Conservation (phyloP, 2,329 filamentous ascomycete genomes). For the Aureobasidium melanogenum region DNA sequence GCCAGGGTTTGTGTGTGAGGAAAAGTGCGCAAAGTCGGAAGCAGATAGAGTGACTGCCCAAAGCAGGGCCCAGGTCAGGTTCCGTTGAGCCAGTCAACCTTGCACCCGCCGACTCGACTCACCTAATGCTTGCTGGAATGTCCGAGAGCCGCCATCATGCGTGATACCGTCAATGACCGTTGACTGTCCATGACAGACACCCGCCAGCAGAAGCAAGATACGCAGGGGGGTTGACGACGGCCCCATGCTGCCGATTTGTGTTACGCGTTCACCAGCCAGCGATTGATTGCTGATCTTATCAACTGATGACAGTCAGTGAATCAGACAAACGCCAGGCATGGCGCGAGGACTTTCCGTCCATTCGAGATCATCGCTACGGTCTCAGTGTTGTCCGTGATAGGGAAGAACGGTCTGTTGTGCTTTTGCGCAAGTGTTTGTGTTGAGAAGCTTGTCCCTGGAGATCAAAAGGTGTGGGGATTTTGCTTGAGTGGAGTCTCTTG, state of each 20-base stretch:
- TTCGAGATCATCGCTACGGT: not conserved
- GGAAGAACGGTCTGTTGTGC: not conserved
- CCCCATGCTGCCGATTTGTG: constrained; percentile 6
- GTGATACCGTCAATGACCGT: not conserved
- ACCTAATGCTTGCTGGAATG: not conserved
- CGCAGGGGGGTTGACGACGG: not conserved
- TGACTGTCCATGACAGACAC: not conserved
- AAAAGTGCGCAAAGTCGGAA: not conserved
- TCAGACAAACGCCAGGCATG: not conserved
- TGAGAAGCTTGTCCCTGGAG: not conserved
- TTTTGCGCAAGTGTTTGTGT: not conserved
- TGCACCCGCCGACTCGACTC: not conserved
- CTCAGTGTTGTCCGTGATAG: not conserved
- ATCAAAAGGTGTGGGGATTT: not conserved
- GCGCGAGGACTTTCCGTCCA: not conserved
- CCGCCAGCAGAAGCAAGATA: not conserved
- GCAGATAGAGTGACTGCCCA: not conserved
- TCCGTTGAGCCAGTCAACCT: not conserved
- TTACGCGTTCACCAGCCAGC: constrained; percentile 5
- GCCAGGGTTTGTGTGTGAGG: not conserved
- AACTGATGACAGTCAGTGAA: not conserved
- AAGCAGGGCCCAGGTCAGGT: not conserved
- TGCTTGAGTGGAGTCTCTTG: not conserved
- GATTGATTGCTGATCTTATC: not conserved
- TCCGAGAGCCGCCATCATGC: not conserved